Conservation (phyloP, 768 basidiomycete species). For the Pulveroboletus sp. region DNA sequence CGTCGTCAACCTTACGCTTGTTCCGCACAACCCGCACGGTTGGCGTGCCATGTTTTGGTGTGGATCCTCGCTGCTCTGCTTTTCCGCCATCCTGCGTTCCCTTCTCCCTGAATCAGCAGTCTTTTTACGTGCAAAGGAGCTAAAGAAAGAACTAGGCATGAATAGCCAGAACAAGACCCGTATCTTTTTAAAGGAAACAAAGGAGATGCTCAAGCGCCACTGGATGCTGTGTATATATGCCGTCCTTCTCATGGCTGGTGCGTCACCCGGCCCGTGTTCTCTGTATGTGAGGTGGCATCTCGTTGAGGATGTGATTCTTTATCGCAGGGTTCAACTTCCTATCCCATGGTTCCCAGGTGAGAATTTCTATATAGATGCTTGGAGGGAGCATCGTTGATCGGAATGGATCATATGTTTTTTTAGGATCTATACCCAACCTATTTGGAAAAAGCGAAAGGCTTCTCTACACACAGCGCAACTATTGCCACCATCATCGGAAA, state of each 20-base stretch:
- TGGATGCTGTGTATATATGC: constrained; percentile 85
- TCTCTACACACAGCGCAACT: constrained; percentile 56
- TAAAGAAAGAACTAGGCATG: constrained; percentile 40
- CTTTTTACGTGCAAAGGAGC: constrained; percentile 65
- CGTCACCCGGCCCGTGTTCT: constrained; percentile 1
- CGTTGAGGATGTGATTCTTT: background rate
- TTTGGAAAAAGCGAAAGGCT: constrained; percentile 58
- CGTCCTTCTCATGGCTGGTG: constrained; percentile 72
- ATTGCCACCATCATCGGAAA: constrained; percentile 82
- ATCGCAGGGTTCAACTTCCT: constrained; percentile 69
- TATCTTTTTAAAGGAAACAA: constrained; percentile 70
- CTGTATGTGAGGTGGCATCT: background rate
- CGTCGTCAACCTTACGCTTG: constrained; percentile 72
- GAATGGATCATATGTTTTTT: background rate
- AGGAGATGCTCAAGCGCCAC: constrained; percentile 76
- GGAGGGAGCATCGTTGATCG: background rate
- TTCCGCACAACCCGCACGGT: constrained; percentile 28
- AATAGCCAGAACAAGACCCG: constrained; percentile 51
- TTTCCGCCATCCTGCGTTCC: constrained; percentile 65
- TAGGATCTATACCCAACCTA: constrained; percentile 83
- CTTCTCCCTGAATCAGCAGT: constrained; percentile 76
- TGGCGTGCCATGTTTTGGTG: constrained; percentile 89
- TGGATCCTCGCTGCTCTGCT: constrained; percentile 64
- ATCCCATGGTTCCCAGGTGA: constrained; percentile 67
- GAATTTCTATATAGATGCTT: background rate